Conservation (phyloP, 768 basidiomycete genomes). For the Clavulina sp. region DNA sequence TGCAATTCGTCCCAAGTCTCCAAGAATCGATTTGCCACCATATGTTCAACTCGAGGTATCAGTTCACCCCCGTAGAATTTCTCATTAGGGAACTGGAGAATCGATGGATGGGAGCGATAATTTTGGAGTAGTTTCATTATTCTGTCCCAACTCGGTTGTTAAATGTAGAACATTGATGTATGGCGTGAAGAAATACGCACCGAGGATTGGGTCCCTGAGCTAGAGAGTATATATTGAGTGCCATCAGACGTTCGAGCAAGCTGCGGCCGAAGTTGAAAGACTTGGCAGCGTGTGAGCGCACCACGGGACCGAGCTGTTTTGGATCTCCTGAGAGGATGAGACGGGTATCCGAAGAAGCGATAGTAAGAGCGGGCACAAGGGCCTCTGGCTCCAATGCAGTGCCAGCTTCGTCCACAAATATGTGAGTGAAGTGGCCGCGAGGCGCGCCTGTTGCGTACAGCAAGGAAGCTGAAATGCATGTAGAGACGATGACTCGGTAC, state of each 20-base stretch:
- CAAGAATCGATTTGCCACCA: constrained; percentile 7
- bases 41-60: constrained; percentile 25
- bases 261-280: constrained; percentile 40
- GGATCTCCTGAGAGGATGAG: constrained; percentile 51
- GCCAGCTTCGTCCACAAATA: constrained; percentile 50
- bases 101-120: constrained; percentile 43
- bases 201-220: no score
- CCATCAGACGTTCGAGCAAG: constrained; percentile 44
- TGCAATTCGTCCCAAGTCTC: constrained; percentile 26
- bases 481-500: constrained; percentile 38
- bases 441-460: constrained; percentile 30
- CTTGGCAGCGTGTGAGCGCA: constrained; percentile 40
- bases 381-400: constrained; percentile 41
- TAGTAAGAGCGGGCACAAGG: constrained; percentile 42
- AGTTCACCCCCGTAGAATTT: constrained; percentile 41
- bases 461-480: constrained; percentile 35
- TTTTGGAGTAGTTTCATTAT: constrained; percentile 46
- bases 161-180: no score
- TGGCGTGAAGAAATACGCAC: no score
- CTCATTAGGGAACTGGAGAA: constrained; percentile 44
- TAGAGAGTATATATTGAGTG: constrained; percentile 22
- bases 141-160: no score
- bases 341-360: constrained; percentile 35
- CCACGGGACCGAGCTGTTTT: constrained; percentile 53
- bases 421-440: constrained; percentile 38